Evolutionary conservation across 192 early-diverging fungal genomes (phyloP).

Genomic region (Linnemannia elongata): DNA sequence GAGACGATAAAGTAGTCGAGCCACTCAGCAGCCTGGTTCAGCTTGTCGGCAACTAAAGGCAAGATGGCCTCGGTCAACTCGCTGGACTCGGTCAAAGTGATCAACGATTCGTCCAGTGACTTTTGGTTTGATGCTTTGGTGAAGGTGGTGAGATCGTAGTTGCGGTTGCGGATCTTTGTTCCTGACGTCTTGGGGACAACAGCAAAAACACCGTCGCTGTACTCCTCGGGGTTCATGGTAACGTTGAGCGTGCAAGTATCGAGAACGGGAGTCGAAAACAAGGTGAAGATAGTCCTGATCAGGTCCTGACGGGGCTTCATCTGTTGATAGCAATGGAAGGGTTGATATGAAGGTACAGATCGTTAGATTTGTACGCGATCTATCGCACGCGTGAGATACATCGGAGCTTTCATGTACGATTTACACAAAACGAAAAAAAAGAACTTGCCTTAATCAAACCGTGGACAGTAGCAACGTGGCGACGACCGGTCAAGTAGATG

Average conservation of each 20-base stretch:
- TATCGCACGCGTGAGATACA: too few species aligned
- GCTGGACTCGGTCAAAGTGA: conserved; percentile 48
- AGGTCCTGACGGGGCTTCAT: conserved; percentile 55
- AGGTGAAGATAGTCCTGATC: conserved; percentile 36
- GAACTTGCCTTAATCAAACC: conserved; percentile 50
- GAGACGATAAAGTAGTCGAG: conserved; percentile 57
- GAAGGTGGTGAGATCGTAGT: conserved; percentile 46
- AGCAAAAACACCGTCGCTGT: conserved; percentile 50
- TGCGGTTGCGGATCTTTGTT: conserved; percentile 34
- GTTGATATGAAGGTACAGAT: background rate
- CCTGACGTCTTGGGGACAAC: conserved; percentile 48
- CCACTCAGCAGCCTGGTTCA: conserved; percentile 50
- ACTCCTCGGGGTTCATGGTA: conserved; percentile 52
- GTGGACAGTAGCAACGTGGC: conserved; percentile 52
- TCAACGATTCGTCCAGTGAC: conserved; percentile 26
- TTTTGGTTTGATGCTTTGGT: conserved; percentile 51
- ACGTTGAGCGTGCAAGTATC: conserved; percentile 55
- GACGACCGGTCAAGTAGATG: conserved; percentile 53
- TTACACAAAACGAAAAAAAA: background rate
- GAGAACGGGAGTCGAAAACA: conserved; percentile 22
- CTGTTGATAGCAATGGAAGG: conserved; percentile 18
- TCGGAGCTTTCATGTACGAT: background rate
- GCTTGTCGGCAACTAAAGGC: conserved; percentile 28
- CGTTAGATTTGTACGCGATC: background rate
- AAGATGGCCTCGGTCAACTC: conserved; percentile 51